Evolutionary conservation across 768 basidiomycete species (phyloP), one percentile per base, ranked within the genome.

Genomic region (Collybiopsis luxurians): DNA sequence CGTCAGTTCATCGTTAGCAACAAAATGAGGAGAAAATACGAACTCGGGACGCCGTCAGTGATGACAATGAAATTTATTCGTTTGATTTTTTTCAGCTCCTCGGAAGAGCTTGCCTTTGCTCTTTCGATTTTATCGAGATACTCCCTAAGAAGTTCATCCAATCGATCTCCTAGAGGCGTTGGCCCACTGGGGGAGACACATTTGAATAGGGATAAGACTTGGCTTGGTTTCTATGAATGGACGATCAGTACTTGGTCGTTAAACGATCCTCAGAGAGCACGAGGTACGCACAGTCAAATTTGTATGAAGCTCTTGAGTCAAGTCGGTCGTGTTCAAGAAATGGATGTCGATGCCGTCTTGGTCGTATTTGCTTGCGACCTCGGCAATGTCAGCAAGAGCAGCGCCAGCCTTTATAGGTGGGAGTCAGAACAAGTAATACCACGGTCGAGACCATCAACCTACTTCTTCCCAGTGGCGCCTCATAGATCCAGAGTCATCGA

Each of bases 401-500:
- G 73, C 63, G 42, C 69, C 63, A 2, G 82, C 78, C 78, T 83
- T n/a, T 43, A 17, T 48, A n/a, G n/a, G n/a, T 26, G n/a, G n/a
- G 36, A 63, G 50, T 53, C n/a, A 42, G 47, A 31, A 45, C n/a
- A 0, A 30, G 26, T 11, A 26, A 19, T 17, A 23, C 40, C 2
- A 43, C 4, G 6, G 27, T 17, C 24, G 36, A 13, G 13, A 34
- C 5, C 31, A 5, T 9, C 13, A 4, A 47, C 61, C 13, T 28
- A 84, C 83, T 72, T 84, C 81, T 12, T 59, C 48, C 86, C 86
- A 87, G 11, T 71, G 69, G 1, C 49, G 45, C 2, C 75, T 56
- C 85, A 87, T 86, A 2, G 84, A 85, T 6, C 66, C 66, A 3
- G 85, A 86, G 64, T 87, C 85, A 65, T 85, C 83, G 53, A 87